phyloP scores from a whole-genome alignment of 495 filamentous ascomycete genomes.

The Oleoguttula mirabilis region DNA sequence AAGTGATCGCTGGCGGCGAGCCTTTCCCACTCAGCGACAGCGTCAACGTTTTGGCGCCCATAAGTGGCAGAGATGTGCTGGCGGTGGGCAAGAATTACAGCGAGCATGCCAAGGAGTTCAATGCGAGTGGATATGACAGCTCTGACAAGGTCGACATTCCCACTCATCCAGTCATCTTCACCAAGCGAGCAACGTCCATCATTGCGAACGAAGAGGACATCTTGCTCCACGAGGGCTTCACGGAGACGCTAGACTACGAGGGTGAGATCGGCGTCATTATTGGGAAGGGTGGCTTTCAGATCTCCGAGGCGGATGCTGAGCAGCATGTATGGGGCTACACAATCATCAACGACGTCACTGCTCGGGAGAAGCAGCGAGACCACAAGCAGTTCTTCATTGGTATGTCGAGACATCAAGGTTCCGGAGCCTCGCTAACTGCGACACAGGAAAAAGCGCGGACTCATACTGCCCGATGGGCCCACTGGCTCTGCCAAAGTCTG shows the following conservation, averaged over 20 bases:
- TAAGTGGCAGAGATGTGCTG: constrained; percentile 41
- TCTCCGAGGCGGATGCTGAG: constrained; percentile 36
- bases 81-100: constrained; percentile 46
- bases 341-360: constrained; percentile 47
- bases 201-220: constrained; percentile 38
- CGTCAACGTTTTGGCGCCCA: constrained; percentile 36
- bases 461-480: constrained; percentile 47
- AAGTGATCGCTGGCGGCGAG: constrained; percentile 26
- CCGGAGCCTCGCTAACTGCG: neutral
- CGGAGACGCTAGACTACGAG: constrained; percentile 42
- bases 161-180: constrained; percentile 41
- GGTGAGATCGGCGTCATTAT: constrained; percentile 47
- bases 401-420: constrained; percentile 30
- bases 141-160: constrained; percentile 38
- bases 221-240: constrained; percentile 38
- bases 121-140: constrained; percentile 39
- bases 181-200: constrained; percentile 43
- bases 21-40: constrained; percentile 28
- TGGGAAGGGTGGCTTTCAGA: constrained; percentile 38
- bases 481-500: constrained; percentile 37
- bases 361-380: constrained; percentile 43
- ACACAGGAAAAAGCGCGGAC: constrained; percentile 27
- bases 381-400: constrained; percentile 49
- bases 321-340: constrained; percentile 46
- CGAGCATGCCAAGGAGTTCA: constrained; percentile 39